Conservation (phyloP, 345 rosid species). For the Anastatica hierochuntica region DNA sequence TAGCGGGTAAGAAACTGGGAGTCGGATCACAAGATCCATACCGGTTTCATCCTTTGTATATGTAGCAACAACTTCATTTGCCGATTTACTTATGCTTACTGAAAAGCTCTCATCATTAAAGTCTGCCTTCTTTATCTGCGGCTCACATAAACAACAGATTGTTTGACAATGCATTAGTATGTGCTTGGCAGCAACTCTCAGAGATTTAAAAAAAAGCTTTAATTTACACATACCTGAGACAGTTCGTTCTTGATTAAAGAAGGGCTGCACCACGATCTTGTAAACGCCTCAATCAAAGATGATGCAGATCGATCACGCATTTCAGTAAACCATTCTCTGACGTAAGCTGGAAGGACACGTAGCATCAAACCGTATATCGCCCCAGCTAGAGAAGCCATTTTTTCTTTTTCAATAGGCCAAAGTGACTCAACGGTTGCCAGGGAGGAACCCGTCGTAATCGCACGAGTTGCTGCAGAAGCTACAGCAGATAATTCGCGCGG, state of each 20-base stretch:
- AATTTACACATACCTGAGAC: conserved; percentile 61
- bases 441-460: conserved; percentile 57
- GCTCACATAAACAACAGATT: conserved; percentile 17
- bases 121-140: conserved; percentile 85
- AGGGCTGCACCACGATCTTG: conserved; percentile 94
- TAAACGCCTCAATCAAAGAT: conserved; percentile 63
- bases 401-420: conserved; percentile 61
- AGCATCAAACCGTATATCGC: conserved; percentile 83
- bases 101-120: conserved; percentile 79
- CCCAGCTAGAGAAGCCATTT: conserved; percentile 76
- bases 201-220: not conserved
- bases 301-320: conserved; percentile 74
- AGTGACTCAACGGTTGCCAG: conserved; percentile 63
- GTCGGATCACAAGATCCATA: conserved; percentile 85
- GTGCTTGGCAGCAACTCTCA: conserved; percentile 6
- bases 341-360: conserved; percentile 84
- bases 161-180: not conserved
- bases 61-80: conserved; percentile 92
- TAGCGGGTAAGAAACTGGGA: conserved; percentile 82
- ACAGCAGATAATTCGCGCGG: conserved; percentile 48
- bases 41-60: conserved; percentile 92
- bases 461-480: conserved; percentile 57
- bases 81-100: conserved; percentile 79
- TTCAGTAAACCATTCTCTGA: conserved; percentile 81
- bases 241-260: conserved; percentile 63